Percentiles rank a stretch among this genome's conserved stretches.
phyloP scores from a whole-genome alignment of 768 basidiomycete genomes.

The Sistotremastrum niveocremeum region DNA sequence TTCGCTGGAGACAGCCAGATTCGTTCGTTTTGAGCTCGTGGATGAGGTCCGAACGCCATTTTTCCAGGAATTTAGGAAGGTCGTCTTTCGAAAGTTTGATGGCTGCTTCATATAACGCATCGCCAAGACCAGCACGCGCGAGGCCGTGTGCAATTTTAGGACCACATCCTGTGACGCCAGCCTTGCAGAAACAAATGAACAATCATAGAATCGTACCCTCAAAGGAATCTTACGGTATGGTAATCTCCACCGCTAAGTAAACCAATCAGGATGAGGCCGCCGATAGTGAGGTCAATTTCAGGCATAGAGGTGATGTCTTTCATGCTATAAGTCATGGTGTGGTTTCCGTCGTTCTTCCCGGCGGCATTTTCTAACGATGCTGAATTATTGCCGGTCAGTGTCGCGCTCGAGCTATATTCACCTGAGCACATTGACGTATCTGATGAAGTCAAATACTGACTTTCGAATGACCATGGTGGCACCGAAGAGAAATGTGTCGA shows the following conservation, averaged over 20 bases:
- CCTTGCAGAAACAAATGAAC: neutral
- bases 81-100: constrained; percentile 28
- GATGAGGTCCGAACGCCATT: constrained; percentile 50
- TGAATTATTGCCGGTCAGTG: constrained; percentile 55
- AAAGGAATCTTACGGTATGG: constrained; percentile 29
- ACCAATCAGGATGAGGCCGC: constrained; percentile 72
- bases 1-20: constrained; percentile 46
- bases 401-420: constrained; percentile 45
- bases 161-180: constrained; percentile 56
- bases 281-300: constrained; percentile 35
- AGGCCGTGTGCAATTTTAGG: constrained; percentile 61
- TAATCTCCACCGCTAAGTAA: constrained; percentile 89
- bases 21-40: constrained; percentile 60
- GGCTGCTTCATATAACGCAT: constrained; percentile 50
- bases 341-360: constrained; percentile 65
- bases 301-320: constrained; percentile 30
- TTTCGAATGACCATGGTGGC: constrained; percentile 76
- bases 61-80: constrained; percentile 39
- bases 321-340: constrained; percentile 31
- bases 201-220: neutral
- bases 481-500: constrained; percentile 86
- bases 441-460: constrained; percentile 23
- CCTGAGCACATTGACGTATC: neutral
- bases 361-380: constrained; percentile 49
- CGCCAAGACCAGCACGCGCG: constrained; percentile 71